Base-by-base conservation (phyloP, 441 rosid species). In the Breynia disticha region DNA sequence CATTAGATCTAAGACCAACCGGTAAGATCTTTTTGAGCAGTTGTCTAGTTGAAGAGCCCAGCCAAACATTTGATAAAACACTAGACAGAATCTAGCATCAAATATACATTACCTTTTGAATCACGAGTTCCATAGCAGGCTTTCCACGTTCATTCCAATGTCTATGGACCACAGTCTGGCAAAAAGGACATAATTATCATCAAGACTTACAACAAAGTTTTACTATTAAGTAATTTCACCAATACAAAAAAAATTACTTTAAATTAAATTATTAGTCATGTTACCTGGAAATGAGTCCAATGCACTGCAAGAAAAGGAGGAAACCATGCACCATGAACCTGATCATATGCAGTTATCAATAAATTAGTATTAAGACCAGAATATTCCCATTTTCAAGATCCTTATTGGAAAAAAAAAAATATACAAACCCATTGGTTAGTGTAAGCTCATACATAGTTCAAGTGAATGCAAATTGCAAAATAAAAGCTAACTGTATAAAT, bases 241-340 rank as follows among this genome's bases (percentile, higher is more conserved):
- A n/a, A n/a, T n/a, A n/a, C n/a, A n/a, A n/a, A n/a, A n/a, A n/a
- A n/a, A n/a, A n/a, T n/a, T n/a, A n/a, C n/a, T n/a, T n/a, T n/a
- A n/a, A n/a, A n/a, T n/a, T 28, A 28, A 1, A 3, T 28, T 9
- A n/a, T n/a, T n/a, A 28, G 1, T 28, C 35, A 28, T 28, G 8
- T 59, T 79, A 87, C 99, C 97, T 84, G 97, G 46, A 65, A 68
- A 21, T 6, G 76, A 49, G 46, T 19, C 46, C 76, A 63, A 38
- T 80, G 86, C 39, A n/a, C 61, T 61, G 82, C 87, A 65, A 90
- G 84, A 97, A 97, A 94, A 55, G 80, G 97, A 35, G 99, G 97
- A 62, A 94, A 83, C 97, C 99, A 94, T 13, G 97, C 86, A 58
- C 90, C 78, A 76, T 86, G 95, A 78, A 80, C 95, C 99, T 94